Percentiles rank a stretch among this genome's conserved stretches.
These are phyloP conservation scores for Mycena vitilis DNA, from an alignment of 768 basidiomycete genomes.

Conservation along the genomic window DNA sequence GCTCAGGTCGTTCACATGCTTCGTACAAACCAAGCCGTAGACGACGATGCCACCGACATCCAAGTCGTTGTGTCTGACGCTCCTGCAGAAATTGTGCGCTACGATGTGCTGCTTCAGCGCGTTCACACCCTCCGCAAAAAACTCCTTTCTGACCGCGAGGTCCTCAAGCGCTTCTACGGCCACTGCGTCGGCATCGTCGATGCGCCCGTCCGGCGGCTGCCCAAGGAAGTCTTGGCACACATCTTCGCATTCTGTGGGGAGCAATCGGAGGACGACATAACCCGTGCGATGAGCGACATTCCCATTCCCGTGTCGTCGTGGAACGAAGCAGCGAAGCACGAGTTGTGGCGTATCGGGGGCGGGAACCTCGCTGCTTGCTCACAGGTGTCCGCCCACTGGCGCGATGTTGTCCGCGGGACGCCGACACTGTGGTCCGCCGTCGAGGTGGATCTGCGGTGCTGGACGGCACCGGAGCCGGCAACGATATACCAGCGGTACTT, in stretches of 20 bases:
- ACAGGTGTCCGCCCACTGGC: slow-evolving; percentile 8
- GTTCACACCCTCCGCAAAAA: neutral
- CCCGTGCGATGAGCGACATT: too few relatives aligned
- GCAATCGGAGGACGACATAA: neutral
- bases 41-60: neutral
- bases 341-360: neutral
- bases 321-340: neutral
- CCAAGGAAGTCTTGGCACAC: slow-evolving; percentile 1
- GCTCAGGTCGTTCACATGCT: neutral
- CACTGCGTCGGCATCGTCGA: neutral
- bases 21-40: neutral
- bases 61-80: neutral
- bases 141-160: neutral
- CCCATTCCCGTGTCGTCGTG: neutral
- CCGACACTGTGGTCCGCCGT: slow-evolving; percentile 5
- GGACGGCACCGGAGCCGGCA: neutral
- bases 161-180: neutral
- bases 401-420: neutral
- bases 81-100: neutral
- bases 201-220: neutral
- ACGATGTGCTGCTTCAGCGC: neutral
- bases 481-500: neutral
- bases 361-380: neutral
- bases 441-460: slow-evolving; percentile 10
- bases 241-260: neutral